A percentile compares a stretch with the other conserved stretches of the same genome.
These are phyloP conservation scores for Bifiguratus adelaidae DNA, from an alignment of 192 early-diverging fungal species.

Conservation along the genomic window DNA sequence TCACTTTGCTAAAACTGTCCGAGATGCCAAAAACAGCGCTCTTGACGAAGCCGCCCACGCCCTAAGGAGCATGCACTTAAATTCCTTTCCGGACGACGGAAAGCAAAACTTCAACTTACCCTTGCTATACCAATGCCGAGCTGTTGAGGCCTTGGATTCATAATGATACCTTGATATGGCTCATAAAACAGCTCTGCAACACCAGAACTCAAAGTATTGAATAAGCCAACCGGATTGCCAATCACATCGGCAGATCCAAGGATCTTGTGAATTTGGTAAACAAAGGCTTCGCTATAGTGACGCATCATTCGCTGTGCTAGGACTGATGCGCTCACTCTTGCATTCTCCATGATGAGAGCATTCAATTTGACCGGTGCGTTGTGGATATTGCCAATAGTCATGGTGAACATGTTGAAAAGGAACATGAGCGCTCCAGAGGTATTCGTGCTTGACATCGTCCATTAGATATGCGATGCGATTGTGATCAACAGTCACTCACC, in stretches of 20 bases:
- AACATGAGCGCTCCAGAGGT: slow-evolving; percentile 32
- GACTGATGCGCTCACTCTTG: slow-evolving; percentile 51
- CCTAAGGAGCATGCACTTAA: slow-evolving; percentile 10
- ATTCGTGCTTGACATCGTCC: slow-evolving; percentile 14
- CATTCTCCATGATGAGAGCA: slow-evolving; percentile 65
- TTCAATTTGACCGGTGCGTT: slow-evolving; percentile 75
- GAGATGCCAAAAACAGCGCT: slow-evolving; percentile 86
- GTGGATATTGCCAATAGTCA: slow-evolving; percentile 82
- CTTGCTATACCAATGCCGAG: slow-evolving; percentile 77
- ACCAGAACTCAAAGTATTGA: slow-evolving; percentile 78
- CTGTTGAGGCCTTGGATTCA: slow-evolving; percentile 76
- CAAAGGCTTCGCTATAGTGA: slow-evolving; percentile 70
- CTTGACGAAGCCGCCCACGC: slow-evolving; percentile 54
- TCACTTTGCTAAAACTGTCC: slow-evolving; percentile 77
- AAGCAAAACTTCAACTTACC: slow-evolving; percentile 4
- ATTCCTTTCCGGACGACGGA: not conserved
- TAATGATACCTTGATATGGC: slow-evolving; percentile 81
- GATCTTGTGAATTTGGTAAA: slow-evolving; percentile 60
- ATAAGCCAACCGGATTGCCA: slow-evolving; percentile 78
- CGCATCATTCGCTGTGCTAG: slow-evolving; percentile 55
- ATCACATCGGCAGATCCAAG: slow-evolving; percentile 80
- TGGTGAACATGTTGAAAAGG: slow-evolving; percentile 63
- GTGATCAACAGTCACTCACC: slow-evolving; percentile 21
- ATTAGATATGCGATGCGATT: not conserved
- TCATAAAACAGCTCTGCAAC: slow-evolving; percentile 89